phyloP scores from a whole-genome alignment of 345 rosid species.

The Linum lewisii region DNA sequence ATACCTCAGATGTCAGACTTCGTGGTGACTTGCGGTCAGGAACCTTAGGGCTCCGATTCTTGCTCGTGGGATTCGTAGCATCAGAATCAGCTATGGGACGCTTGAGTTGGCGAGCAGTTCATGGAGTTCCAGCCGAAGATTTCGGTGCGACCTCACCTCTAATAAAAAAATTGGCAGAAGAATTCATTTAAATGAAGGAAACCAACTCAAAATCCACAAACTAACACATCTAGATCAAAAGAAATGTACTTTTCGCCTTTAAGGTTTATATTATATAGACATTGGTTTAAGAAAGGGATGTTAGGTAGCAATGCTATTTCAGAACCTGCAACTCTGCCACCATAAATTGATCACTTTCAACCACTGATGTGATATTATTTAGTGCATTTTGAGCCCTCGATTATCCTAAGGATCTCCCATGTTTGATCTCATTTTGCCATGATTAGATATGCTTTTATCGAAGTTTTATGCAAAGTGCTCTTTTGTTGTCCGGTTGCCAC shows the following conservation, averaged over 20 bases:
- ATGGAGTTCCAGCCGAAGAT: conserved; percentile 48
- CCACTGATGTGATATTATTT: too few species aligned
- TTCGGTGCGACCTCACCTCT: conserved; percentile 64
- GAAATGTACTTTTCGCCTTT: background rate
- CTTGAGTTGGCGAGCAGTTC: conserved; percentile 59
- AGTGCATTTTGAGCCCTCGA: too few species aligned
- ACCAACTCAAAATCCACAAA: background rate
- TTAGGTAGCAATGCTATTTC: conserved; percentile 1
- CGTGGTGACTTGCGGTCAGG: conserved; percentile 63
- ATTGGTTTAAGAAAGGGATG: background rate
- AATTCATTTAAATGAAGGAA: background rate
- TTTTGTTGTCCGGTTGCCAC: too few species aligned
- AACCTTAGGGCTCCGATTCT: conserved; percentile 62
- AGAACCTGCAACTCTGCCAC: conserved; percentile 8
- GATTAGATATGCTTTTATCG: too few species aligned
- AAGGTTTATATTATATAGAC: background rate
- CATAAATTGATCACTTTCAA: conserved; percentile 8
- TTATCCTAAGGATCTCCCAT: too few species aligned
- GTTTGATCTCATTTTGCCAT: too few species aligned
- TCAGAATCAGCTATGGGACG: conserved; percentile 37
- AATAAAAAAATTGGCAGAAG: conserved; percentile 15
- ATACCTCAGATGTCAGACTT: conserved; percentile 65
- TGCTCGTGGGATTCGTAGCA: too few species aligned
- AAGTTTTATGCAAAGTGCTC: too few species aligned
- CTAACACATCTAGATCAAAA: background rate